These are phyloP conservation scores for Ogataea nitratoaversa DNA, from an alignment of 805 yeast genomes.

Conservation along the genomic window DNA sequence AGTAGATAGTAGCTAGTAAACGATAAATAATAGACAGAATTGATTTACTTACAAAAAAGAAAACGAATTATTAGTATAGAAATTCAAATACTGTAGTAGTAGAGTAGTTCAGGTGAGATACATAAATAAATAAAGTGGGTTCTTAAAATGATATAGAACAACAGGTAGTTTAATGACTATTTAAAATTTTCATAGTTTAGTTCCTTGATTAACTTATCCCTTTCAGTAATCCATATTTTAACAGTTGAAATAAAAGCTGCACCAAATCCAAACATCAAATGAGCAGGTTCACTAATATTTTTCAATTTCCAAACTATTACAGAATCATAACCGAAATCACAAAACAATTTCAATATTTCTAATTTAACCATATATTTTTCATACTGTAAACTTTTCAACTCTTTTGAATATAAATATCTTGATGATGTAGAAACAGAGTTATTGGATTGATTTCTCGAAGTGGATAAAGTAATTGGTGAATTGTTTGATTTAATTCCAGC, in stretches of 20 bases:
- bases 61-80: too few species aligned
- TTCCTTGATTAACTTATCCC: constrained; percentile 16
- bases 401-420: constrained; percentile 12
- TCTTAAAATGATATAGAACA: too few species aligned
- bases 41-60: neutral
- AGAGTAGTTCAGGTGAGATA: too few species aligned
- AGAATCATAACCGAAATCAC: constrained; percentile 46
- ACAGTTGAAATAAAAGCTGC: constrained; percentile 30
- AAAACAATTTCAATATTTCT: constrained; percentile 39
- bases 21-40: neutral
- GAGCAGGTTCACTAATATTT: constrained; percentile 23
- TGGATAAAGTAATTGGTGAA: constrained; percentile 16
- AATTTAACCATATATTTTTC: constrained; percentile 34
- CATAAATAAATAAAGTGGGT: neutral
- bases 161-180: neutral
- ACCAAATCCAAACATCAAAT: constrained; percentile 29
- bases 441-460: constrained; percentile 8
- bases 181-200: constrained; percentile 3
- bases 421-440: constrained; percentile 3
- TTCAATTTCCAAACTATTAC: constrained; percentile 41
- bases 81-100: too few species aligned
- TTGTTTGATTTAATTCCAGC: constrained; percentile 13
- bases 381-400: constrained; percentile 31
- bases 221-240: constrained; percentile 28
- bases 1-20: too few species aligned